Evolutionary conservation across 2,329 filamentous ascomycete species (phyloP).

Genomic region (Epichloe sibirici): DNA sequence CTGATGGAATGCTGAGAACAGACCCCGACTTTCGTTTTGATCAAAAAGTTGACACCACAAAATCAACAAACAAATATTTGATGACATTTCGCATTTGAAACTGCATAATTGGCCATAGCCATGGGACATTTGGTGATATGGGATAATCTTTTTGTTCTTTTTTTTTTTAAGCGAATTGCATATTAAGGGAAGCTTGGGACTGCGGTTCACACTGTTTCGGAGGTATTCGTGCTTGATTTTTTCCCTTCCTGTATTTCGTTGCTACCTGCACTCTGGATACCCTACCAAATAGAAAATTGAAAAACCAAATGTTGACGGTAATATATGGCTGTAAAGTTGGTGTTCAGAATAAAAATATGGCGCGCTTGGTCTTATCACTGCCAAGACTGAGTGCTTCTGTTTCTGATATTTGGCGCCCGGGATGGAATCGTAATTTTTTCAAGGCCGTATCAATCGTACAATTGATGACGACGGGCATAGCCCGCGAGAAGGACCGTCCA

Average conservation of each 20-base stretch:
- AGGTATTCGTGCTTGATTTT: not conserved
- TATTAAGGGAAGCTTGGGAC: not conserved
- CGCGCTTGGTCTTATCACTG: too few relatives aligned
- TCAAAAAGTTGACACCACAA: not conserved
- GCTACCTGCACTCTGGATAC: constrained; percentile 1
- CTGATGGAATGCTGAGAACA: not conserved
- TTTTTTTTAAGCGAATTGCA: not conserved
- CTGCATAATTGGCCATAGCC: not conserved
- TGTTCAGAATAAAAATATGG: too few relatives aligned
- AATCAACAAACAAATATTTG: not conserved
- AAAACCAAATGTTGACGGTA: too few relatives aligned
- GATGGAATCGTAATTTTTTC: not conserved
- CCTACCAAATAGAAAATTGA: not conserved
- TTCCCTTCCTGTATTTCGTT: not conserved
- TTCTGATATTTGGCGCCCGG: too few relatives aligned
- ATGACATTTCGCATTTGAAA: not conserved
- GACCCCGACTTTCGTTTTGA: too few relatives aligned
- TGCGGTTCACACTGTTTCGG: not conserved
- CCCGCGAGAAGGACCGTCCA: too few relatives aligned
- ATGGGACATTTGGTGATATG: not conserved
- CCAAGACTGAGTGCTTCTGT: too few relatives aligned
- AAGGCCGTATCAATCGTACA: not conserved
- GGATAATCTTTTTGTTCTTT: not conserved
- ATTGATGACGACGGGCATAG: too few relatives aligned
- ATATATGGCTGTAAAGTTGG: too few relatives aligned